A percentile compares a stretch with the other conserved stretches of the same genome.
Conservation (phyloP, 495 filamentous ascomycete genomes). For the Penicillium crystallinum region DNA sequence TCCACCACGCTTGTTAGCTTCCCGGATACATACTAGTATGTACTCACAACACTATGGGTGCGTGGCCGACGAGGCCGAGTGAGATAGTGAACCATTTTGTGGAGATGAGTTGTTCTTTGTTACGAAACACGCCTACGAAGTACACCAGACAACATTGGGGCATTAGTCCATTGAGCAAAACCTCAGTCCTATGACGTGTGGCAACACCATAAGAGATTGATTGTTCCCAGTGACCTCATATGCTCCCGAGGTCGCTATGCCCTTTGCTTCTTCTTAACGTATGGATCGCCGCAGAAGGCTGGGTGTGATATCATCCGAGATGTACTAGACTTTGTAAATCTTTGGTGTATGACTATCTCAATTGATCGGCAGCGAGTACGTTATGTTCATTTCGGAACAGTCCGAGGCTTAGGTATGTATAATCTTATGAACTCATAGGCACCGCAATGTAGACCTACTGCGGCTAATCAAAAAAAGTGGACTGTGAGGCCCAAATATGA, state of each 20-base stretch:
- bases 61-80: no score
- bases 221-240: neutral
- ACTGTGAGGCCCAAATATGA: neutral
- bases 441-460: no score
- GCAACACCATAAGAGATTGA: neutral
- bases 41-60: no score
- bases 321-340: neutral
- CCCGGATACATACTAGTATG: no score
- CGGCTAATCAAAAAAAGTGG: neutral
- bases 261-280: neutral
- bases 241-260: neutral
- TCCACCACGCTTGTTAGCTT: no score
- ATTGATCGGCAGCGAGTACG: neutral
- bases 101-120: no score
- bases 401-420: neutral
- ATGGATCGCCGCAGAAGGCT: neutral
- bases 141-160: no score
- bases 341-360: neutral
- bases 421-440: neutral
- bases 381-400: neutral
- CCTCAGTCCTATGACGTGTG: neutral
- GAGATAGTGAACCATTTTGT: no score
- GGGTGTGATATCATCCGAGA: conserved; percentile 3
- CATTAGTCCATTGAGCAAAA: neutral
- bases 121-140: no score